A percentile compares a stretch with the other conserved stretches of the same genome.
These are phyloP conservation scores for Pichia sporocuriosa DNA, from an alignment of 805 yeast species.

Conservation along the genomic window DNA sequence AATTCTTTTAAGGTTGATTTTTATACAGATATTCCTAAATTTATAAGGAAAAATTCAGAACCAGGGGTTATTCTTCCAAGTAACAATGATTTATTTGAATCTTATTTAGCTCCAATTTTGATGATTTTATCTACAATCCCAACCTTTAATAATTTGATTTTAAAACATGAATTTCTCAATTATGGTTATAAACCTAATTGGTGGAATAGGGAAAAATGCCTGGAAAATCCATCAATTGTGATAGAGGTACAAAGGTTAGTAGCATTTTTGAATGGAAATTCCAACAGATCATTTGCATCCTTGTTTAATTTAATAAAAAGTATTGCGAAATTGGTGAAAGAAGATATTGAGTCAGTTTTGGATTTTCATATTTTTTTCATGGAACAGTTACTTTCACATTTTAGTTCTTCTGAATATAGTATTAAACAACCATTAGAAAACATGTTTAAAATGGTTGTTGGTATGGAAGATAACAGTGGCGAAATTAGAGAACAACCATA, in stretches of 20 bases:
- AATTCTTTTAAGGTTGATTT: slow-evolving; percentile 16
- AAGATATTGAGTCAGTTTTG: slow-evolving; percentile 24
- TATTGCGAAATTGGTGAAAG: slow-evolving; percentile 23
- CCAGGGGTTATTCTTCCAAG: slow-evolving; percentile 34
- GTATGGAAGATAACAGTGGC: neutral
- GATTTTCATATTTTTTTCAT: slow-evolving; percentile 25
- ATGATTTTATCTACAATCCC: slow-evolving; percentile 34
- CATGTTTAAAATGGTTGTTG: slow-evolving; percentile 14
- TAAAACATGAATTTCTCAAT: slow-evolving; percentile 27
- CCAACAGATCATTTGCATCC: slow-evolving; percentile 35
- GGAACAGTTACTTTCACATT: slow-evolving; percentile 16
- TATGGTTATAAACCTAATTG: slow-evolving; percentile 34
- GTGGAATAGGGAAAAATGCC: slow-evolving; percentile 32
- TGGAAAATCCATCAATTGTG: slow-evolving; percentile 23
- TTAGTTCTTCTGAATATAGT: slow-evolving; percentile 15
- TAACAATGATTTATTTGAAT: slow-evolving; percentile 29
- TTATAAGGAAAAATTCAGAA: slow-evolving; percentile 15
- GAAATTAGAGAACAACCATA: slow-evolving; percentile 7
- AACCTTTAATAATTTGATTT: slow-evolving; percentile 27
- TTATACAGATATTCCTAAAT: slow-evolving; percentile 29
- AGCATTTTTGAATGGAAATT: slow-evolving; percentile 31
- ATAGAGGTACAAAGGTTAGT: slow-evolving; percentile 35
- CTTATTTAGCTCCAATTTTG: slow-evolving; percentile 37
- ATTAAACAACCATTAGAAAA: slow-evolving; percentile 12
- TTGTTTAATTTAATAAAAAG: slow-evolving; percentile 27